phyloP scores from a whole-genome alignment of 768 basidiomycete genomes.

The Russula sp. region DNA sequence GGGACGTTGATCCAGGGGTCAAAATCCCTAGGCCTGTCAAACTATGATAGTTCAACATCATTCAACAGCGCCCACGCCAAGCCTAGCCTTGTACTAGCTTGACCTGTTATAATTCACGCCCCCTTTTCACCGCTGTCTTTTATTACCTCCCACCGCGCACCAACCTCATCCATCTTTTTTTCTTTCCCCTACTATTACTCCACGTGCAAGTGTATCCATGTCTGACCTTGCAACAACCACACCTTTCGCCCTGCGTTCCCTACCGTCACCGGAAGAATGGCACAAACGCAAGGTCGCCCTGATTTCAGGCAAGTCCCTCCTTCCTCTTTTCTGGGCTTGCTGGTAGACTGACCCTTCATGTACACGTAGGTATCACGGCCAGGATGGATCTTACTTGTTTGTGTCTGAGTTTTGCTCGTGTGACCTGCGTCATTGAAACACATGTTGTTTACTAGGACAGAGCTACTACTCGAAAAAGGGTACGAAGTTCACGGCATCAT shows the following conservation, averaged over 20 bases:
- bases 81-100: too few species aligned
- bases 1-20: not conserved
- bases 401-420: conserved; percentile 35
- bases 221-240: conserved; percentile 37
- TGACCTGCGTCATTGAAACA: conserved; percentile 20
- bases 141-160: not conserved
- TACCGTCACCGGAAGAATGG: conserved; percentile 79
- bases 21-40: too few species aligned
- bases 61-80: too few species aligned
- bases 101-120: not conserved
- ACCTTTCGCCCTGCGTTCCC: conserved; percentile 43
- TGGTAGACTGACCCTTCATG: conserved; percentile 23
- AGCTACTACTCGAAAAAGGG: conserved; percentile 80
- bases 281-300: conserved; percentile 89
- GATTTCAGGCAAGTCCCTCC: conserved; percentile 65
- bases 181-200: not conserved
- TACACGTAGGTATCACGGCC: conserved; percentile 82
- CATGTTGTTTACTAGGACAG: conserved; percentile 52
- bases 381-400: conserved; percentile 94
- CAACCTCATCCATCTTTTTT: not conserved
- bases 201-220: conserved; percentile 36
- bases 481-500: conserved; percentile 96
- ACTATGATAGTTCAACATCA: too few species aligned
- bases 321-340: conserved; percentile 9
- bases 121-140: not conserved